A percentile compares a stretch with the other conserved stretches of the same genome.
Conservation (phyloP, 345 rosid species). For the Raphanus sativus region DNA sequence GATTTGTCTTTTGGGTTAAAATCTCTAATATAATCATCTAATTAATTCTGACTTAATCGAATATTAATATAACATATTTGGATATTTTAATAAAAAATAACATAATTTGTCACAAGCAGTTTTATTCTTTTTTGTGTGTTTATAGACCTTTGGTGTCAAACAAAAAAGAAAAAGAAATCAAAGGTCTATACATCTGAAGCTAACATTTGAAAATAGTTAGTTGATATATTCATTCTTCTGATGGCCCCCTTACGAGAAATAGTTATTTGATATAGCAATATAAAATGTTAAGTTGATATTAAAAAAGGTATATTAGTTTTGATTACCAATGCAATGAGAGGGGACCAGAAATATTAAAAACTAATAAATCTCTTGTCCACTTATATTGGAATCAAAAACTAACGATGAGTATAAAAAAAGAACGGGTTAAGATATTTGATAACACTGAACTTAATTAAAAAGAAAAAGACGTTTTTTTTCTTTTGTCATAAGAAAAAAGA, state of each 20-base stretch:
- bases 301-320: not conserved
- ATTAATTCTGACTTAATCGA: no score
- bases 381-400: conserved; percentile 36
- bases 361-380: conserved; percentile 28
- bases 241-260: not conserved
- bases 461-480: conserved; percentile 25
- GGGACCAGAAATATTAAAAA: not conserved
- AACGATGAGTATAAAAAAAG: conserved; percentile 5
- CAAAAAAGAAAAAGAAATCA: not conserved
- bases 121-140: no score
- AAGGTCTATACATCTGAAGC: not conserved
- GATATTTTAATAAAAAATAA: no score
- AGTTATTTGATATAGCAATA: conserved; percentile 4
- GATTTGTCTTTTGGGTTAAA: no score
- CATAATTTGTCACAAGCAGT: no score
- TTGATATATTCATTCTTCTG: not conserved
- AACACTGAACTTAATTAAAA: conserved; percentile 25
- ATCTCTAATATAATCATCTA: no score
- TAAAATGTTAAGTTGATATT: not conserved
- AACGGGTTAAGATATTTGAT: conserved; percentile 3
- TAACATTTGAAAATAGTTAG: not conserved
- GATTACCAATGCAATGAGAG: conserved; percentile 1
- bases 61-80: no score
- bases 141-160: no score
- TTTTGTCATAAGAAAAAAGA: conserved; percentile 4